Evolutionary conservation across 371 early-diverging fungal genomes (phyloP).

Genomic region (Actinomucor elegans): DNA sequence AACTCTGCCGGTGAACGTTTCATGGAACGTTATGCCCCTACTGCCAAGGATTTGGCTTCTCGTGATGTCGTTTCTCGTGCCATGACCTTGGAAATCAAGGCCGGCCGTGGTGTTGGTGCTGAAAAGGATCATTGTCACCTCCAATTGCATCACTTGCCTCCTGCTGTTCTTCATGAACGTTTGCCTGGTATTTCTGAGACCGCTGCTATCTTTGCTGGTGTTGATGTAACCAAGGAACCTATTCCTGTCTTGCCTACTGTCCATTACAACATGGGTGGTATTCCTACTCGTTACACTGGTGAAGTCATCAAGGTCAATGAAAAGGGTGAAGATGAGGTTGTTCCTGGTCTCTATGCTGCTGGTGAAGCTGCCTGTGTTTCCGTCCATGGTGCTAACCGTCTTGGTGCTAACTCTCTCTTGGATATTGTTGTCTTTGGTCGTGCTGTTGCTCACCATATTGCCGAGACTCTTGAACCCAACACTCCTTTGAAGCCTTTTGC

Average conservation of each 20-base stretch:
- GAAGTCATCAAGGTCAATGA: slow-evolving; percentile 82
- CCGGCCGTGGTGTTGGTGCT: slow-evolving; percentile 96
- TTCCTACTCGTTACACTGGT: slow-evolving; percentile 96
- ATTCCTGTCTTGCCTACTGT: slow-evolving; percentile 99
- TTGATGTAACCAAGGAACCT: slow-evolving; percentile 98
- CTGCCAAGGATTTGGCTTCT: slow-evolving; percentile 96
- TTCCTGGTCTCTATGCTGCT: slow-evolving; percentile 94
- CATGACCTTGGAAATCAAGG: slow-evolving; percentile 98
- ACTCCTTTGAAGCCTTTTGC: slow-evolving; percentile 85
- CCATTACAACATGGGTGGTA: slow-evolving; percentile 99
- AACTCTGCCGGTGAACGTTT: slow-evolving; percentile 94
- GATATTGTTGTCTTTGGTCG: slow-evolving; percentile 98
- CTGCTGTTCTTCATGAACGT: slow-evolving; percentile 90
- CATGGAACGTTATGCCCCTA: slow-evolving; percentile 99
- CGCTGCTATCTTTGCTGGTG: slow-evolving; percentile 96
- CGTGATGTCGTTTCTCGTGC: slow-evolving; percentile 97
- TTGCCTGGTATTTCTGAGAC: slow-evolving; percentile 98
- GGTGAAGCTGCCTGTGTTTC: slow-evolving; percentile 94
- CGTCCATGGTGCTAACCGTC: slow-evolving; percentile 97
- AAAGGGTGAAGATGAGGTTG: slow-evolving; percentile 77
- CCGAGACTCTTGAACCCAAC: slow-evolving; percentile 82
- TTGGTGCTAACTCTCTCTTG: slow-evolving; percentile 97
- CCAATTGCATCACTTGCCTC: slow-evolving; percentile 94
- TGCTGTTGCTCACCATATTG: slow-evolving; percentile 93
- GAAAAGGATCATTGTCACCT: slow-evolving; percentile 96